Evolutionary conservation across 768 basidiomycete genomes (phyloP), one percentile per base, ranked within the genome.

Genomic region (Russula ochroleuca): DNA sequence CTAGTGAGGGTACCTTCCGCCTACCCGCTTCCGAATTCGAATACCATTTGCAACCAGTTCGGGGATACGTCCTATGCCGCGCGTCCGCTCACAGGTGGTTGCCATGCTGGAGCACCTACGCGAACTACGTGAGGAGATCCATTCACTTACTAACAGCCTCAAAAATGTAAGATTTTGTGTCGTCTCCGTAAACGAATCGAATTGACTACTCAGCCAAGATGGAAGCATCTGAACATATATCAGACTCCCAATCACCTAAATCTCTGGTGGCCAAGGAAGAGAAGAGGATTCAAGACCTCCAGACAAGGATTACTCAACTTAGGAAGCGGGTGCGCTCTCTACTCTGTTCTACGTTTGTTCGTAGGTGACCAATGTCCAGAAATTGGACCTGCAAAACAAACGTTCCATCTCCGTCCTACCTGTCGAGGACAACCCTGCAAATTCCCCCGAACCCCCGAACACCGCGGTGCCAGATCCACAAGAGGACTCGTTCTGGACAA

Each of bases 401-500:
- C 41, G 50, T 14, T 64, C 66, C 13, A 55, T 63, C 13, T 25
- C 63, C 14, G 48, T 70, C 62, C 49, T 21, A 57, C 64, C 41
- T 15, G 57, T 62, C 63, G 67, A 65, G 62, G 43, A 62, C 70
- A 25, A 71, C 65, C 63, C 61, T 63, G 64, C 70, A 51, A 69
- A 66, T 56, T 67, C 69, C 53, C 69, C 69, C 23, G 66, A 17
- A 33, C 55, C 57, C 53, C 74, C 25, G 60, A 72, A 61, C 15
- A 37, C 61, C 2, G 43, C 61, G 13, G 45, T 55, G 1, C 57
- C 67, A 6, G 77, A 73, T 69, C 76, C 63, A 11, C 75, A 80
- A 31, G 86, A 87, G 70, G 80, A 84, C 41, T 78, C 77, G 47
- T 85, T 87, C 69, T 88, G 86, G 85, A 80, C 78, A 35, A 85